Evolutionary conservation across 1,284 basidiomycete species (phyloP), one percentile per base, ranked within the genome.

Genomic region (Sporisorium scitamineum): DNA sequence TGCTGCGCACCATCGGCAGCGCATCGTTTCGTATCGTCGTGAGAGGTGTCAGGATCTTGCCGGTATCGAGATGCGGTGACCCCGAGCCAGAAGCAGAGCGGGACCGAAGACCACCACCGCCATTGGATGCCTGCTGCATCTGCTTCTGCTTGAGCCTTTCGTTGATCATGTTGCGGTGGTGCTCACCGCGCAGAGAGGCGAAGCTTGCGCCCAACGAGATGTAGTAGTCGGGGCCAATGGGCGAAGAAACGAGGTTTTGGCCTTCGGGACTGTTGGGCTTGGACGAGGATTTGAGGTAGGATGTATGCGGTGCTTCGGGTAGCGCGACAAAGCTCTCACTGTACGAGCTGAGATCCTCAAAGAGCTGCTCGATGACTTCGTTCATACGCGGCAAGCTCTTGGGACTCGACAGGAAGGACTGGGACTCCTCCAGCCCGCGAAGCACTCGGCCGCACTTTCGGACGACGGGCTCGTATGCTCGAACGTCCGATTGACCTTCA

Each of bases 281-380:
- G 54, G 59, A 68, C 45, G 31, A 50, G n/a, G 47, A 42, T 34
- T 58, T 62, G 57, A 71, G 63, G 39, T 79, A 76, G 11, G 72
- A 71, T 5, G 80, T 72, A 58, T 78, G 72, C 20, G 76, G 80
- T 2, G 70, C 71, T 20, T 83, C 82, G 2, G 84, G 84, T 1
- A 85, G 75, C n/a, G 82, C 80, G 5, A 85, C 73, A 42, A 85
- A 85, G 31, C 75, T 72, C 59, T 85, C 84, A 61, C 79, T 82
- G 87, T 97, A 99, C 5, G 94, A 95, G 86, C 97, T 98, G 71
- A 99, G 87, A 80, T 99, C 97, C 83, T 97, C 95, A 79, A 95
- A 98, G 0, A 99, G 89, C 85, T 98, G 95, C 86, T 99, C 96
- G 32, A 99, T 90, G 61, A 99, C 92, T 7, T 92, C 90, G 76